phyloP scores from a whole-genome alignment of 495 filamentous ascomycete genomes.

The Haplographium delicatum region DNA sequence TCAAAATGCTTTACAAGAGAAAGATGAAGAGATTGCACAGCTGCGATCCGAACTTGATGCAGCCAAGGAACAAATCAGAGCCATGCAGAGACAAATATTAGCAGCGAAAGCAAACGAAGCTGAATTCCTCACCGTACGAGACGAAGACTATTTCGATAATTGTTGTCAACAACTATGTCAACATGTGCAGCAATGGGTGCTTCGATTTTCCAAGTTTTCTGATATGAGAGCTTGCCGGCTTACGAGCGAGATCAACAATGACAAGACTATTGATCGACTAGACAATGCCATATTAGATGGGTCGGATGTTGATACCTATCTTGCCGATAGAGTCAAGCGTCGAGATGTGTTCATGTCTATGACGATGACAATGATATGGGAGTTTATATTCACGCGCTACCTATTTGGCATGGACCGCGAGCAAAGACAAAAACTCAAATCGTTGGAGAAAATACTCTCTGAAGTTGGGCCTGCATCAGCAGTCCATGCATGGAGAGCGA shows the following conservation, averaged over 20 bases:
- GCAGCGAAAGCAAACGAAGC: conserved; percentile 58
- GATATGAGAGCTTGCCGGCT: conserved; percentile 78
- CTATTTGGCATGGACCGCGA: conserved; percentile 97
- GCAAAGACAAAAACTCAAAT: conserved; percentile 93
- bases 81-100: conserved; percentile 79
- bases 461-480: conserved; percentile 79
- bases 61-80: conserved; percentile 66
- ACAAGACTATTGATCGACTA: conserved; percentile 84
- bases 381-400: conserved; percentile 95
- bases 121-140: conserved; percentile 72
- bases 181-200: conserved; percentile 92
- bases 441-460: conserved; percentile 79
- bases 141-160: conserved; percentile 90
- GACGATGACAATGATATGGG: conserved; percentile 97
- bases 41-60: conserved; percentile 72
- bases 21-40: conserved; percentile 71
- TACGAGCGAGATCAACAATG: conserved; percentile 74
- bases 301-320: conserved; percentile 78
- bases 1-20: conserved; percentile 55
- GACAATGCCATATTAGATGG: conserved; percentile 93
- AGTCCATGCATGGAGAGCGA: conserved; percentile 92
- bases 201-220: conserved; percentile 94
- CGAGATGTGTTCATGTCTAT: conserved; percentile 95
- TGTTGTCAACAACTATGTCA: conserved; percentile 92
- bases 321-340: conserved; percentile 77